Percentiles rank a stretch among this genome's conserved stretches.
These are phyloP conservation scores for Phytophthora kernoviae DNA, from an alignment of 352 stramenopile genomes.

Conservation along the genomic window DNA sequence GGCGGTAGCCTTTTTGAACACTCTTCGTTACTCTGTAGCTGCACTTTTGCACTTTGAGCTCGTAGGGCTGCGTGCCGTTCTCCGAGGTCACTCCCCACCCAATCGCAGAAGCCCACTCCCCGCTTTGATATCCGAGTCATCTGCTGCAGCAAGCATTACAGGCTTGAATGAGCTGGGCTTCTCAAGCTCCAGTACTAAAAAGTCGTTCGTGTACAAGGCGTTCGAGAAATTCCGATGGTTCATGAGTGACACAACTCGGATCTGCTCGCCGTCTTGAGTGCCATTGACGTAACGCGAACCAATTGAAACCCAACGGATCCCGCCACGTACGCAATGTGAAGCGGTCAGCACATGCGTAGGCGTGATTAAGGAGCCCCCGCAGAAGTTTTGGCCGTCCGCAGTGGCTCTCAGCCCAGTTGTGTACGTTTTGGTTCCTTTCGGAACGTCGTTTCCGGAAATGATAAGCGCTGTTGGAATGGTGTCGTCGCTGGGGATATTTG, in stretches of 20 bases:
- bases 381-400: constrained; percentile 3
- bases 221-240: background rate
- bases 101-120: constrained; percentile 21
- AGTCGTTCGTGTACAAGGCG: constrained; percentile 29
- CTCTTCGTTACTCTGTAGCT: constrained; percentile 22
- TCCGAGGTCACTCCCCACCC: constrained; percentile 24
- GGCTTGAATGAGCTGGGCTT: constrained; percentile 22
- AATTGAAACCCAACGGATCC: constrained; percentile 1
- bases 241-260: background rate
- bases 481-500: constrained; percentile 29
- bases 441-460: constrained; percentile 6
- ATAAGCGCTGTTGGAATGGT: background rate
- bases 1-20: constrained; percentile 22
- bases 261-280: constrained; percentile 1
- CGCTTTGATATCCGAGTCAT: constrained; percentile 19
- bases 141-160: constrained; percentile 20
- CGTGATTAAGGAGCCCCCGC: background rate
- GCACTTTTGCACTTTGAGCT: constrained; percentile 31
- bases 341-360: background rate
- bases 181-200: constrained; percentile 42
- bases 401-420: constrained; percentile 7
- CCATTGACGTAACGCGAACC: constrained; percentile 1
- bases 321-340: background rate
- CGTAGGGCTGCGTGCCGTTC: constrained; percentile 16
- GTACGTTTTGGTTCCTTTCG: constrained; percentile 31